Evolutionary conservation across 495 filamentous ascomycete species (phyloP), one percentile per base, ranked within the genome.

Genomic region (Amphirosellinia nigrospora): DNA sequence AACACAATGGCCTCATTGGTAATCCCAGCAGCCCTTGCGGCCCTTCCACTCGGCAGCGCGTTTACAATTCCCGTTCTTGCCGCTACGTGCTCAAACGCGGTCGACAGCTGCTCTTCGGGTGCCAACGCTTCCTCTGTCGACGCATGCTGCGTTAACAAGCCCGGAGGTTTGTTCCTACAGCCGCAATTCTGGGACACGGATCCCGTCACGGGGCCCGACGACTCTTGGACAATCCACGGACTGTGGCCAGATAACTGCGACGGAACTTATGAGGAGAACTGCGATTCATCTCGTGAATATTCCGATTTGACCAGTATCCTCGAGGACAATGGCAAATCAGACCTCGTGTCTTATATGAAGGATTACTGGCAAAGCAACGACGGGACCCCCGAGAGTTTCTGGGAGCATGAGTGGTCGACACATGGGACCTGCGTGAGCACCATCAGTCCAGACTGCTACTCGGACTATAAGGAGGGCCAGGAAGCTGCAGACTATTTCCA

Each of bases 161-260:
- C 91, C 0, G 91, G 92, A 8, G 93, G 93, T 2, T 86, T 90
- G 68, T 79, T 95, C 53, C 83, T 95, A 38, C 87, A 88, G 79
- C 94, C 93, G 1, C 93, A 95, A 69, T 94, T 96, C 81, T 96
- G 93, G 93, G 92, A 96, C 75, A 87, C 86, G 1, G 80, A 85
- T 70, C 93, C 92, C 36, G 80, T 87, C 1, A 85, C 89, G 11
- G 93, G 93, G 10, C 93, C 92, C 7, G 83, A 82, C 21, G 87
- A 94, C 73, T 89, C 86, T 30, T 96, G 93, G 93, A 94, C 92
- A 8, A 87, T 96, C 55, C 93, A 96, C 74, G 93, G 93, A 9
- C 84, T 96, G 16, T 95, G 93, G 80, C 93, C 92, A 2, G 92
- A 94, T 78, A 87, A 90, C 75, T 95, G 93, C 76, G 90, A 92